Evolutionary conservation across 768 basidiomycete species (phyloP), one percentile per base, ranked within the genome.

Genomic region (Hemileccinum impolitum): DNA sequence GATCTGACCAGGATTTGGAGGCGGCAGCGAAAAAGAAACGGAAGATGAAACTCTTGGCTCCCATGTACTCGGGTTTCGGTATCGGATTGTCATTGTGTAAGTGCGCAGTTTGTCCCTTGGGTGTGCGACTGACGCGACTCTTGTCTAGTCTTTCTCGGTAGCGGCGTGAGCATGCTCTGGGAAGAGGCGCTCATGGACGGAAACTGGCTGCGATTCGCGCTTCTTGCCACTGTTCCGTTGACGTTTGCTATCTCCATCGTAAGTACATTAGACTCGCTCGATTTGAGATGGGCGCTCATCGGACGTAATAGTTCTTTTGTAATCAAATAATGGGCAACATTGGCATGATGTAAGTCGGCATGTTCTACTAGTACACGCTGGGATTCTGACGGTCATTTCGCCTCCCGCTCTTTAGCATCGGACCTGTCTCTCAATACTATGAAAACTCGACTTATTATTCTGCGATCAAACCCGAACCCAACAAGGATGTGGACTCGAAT

Each of bases 361-460:
- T 25, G 26, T 26, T n/a, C n/a, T n/a, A n/a, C 34, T 36, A 34
- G 9, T n/a, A n/a, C n/a, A 17, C 6, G 31, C 15, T 1, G 32
- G 38, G 8, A 8, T 14, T 3, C 39, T 50, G 39, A 37, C 39
- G 47, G 38, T 48, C 31, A 46, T 51, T n/a, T 10, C 32, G 8
- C 52, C 11, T 30, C 28, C 28, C 7, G 4, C 28, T 17, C 28
- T 17, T 7, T 26, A 87, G 85, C 9, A 56, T 92, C 51, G 91
- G 91, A 21, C 91, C 91, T 18, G 85, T 94, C 40, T 81, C 89
- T 5, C 91, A 93, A 55, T 89, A 81, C 64, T 82, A 88, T 61
- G 83, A 91, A 58, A 93, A 92, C 64, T 91, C 88, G 0, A 78
- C 76, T 32, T 94, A 87, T 67, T 94, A 89, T 62, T 90, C 87